Evolutionary conservation across 1,284 basidiomycete genomes (phyloP).

Genomic region (Mycena sp.): DNA sequence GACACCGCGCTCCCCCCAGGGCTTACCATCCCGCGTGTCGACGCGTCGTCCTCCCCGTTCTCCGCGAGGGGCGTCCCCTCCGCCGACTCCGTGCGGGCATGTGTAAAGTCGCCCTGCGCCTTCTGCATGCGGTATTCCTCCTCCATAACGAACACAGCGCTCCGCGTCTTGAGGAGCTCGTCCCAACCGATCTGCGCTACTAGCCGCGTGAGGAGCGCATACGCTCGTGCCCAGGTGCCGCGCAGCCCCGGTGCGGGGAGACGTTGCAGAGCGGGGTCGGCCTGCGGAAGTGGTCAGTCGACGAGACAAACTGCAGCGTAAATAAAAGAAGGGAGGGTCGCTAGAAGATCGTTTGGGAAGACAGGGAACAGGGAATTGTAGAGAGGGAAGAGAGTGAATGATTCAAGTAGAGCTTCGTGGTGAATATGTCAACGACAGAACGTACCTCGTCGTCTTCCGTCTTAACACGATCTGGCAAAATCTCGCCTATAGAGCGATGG

Average conservation of each 20-base stretch:
- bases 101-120: constrained; percentile 63
- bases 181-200: constrained; percentile 98
- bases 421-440: too few species aligned
- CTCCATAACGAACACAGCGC: constrained; percentile 98
- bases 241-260: constrained; percentile 94
- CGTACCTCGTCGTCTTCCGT: constrained; percentile 87
- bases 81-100: constrained; percentile 23
- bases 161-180: constrained; percentile 94
- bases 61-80: constrained; percentile 39
- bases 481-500: constrained; percentile 86
- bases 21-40: constrained; percentile 67
- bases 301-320: background rate
- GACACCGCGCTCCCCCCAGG: constrained; percentile 40
- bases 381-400: too few species aligned
- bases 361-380: too few species aligned
- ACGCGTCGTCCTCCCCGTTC: constrained; percentile 70
- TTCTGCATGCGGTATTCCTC: constrained; percentile 96
- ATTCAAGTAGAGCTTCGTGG: too few species aligned
- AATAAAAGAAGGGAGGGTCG: background rate
- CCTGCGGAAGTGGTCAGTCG: constrained; percentile 51
- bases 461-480: constrained; percentile 74
- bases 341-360: too few species aligned
- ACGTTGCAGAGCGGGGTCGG: constrained; percentile 92
- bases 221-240: constrained; percentile 96
- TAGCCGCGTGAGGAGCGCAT: constrained; percentile 88